Percentiles rank a stretch among this genome's conserved stretches.
phyloP scores from a whole-genome alignment of 805 yeast genomes.

The Pichia ethanolica region DNA sequence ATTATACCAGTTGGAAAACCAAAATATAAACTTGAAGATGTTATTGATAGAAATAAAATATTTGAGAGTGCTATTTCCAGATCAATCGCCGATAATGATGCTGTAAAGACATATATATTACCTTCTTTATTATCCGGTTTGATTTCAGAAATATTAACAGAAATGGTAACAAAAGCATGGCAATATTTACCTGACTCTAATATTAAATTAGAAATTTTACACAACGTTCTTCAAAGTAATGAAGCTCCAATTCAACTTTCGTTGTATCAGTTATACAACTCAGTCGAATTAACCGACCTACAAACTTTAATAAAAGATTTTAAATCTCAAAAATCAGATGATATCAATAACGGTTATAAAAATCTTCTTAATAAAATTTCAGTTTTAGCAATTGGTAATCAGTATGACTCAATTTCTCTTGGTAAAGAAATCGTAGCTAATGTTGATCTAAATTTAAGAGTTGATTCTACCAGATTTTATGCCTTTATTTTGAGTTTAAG shows the following conservation, averaged over 20 bases:
- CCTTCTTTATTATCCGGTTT: conserved; percentile 28
- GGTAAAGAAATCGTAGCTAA: conserved; percentile 23
- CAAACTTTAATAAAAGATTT: conserved; percentile 20
- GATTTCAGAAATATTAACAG: conserved; percentile 22
- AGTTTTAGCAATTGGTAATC: conserved; percentile 22
- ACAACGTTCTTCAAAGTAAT: conserved; percentile 27
- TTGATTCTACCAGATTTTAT: conserved; percentile 27
- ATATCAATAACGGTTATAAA: conserved; percentile 22
- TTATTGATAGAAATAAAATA: conserved; percentile 20
- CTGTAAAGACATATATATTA: conserved; percentile 23
- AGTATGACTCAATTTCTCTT: conserved; percentile 19
- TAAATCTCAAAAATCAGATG: conserved; percentile 14
- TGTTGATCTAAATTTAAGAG: conserved; percentile 9
- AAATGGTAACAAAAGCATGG: conserved; percentile 25
- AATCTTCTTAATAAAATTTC: conserved; percentile 14
- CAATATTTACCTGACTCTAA: conserved; percentile 25
- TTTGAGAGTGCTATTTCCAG: conserved; percentile 24
- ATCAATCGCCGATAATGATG: conserved; percentile 12
- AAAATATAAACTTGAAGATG: conserved; percentile 26
- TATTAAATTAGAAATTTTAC: conserved; percentile 29
- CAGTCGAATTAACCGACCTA: conserved; percentile 30
- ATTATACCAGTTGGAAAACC: conserved; percentile 28
- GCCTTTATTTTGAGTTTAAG: conserved; percentile 44
- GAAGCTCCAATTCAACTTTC: conserved; percentile 38
- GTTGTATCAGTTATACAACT: conserved; percentile 30